These are phyloP conservation scores for Hymenoscyphus infarciens DNA, from an alignment of 2,329 filamentous ascomycete genomes.

Conservation along the genomic window DNA sequence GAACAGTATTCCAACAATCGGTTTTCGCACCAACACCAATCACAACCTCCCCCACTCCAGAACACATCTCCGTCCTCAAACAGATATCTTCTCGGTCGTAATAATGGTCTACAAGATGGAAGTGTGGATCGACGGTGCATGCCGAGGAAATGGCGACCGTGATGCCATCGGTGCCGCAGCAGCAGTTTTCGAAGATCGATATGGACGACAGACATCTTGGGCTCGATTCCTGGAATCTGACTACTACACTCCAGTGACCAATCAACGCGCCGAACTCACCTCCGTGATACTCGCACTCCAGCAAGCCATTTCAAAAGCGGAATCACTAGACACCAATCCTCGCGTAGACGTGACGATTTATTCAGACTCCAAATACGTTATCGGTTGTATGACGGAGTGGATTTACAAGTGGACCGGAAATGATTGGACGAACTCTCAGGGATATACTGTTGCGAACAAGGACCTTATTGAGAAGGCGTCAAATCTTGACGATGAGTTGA, in stretches of 20 bases:
- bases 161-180: conserved; percentile 35
- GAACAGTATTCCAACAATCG: no score
- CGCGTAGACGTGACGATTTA: conserved; percentile 30
- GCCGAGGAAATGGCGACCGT: conserved; percentile 32
- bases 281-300: conserved; percentile 46
- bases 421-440: conserved; percentile 35
- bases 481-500: conserved; percentile 29
- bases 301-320: conserved; percentile 39
- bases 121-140: conserved; percentile 38
- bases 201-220: conserved; percentile 6
- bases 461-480: conserved; percentile 36
- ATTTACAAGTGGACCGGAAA: conserved; percentile 35
- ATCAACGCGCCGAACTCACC: conserved; percentile 37
- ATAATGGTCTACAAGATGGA: conserved; percentile 37
- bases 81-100: background rate
- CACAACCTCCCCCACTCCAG: no score
- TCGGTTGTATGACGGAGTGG: conserved; percentile 36
- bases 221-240: background rate
- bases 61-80: no score
- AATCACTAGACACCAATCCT: conserved; percentile 21
- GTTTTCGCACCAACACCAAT: no score
- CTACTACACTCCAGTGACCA: conserved; percentile 29
- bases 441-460: conserved; percentile 35
- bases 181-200: conserved; percentile 24
- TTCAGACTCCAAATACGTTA: conserved; percentile 38